Conservation (phyloP, 345 rosid genomes). For the sweet orange (Citrus sinensis) region DNA sequence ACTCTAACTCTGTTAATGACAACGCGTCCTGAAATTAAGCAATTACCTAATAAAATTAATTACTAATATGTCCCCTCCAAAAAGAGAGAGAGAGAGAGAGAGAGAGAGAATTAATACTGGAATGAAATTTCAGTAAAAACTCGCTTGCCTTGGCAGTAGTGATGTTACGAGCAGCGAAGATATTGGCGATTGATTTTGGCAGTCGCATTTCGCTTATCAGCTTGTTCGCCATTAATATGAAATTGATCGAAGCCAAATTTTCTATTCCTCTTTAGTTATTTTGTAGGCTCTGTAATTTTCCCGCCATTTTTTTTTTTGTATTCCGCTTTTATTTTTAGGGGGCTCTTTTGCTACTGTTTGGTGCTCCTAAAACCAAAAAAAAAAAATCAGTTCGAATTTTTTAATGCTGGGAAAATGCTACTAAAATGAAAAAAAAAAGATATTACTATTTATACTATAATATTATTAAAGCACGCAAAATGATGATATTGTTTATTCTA, state of each 20-base stretch:
- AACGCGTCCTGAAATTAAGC: slow-evolving; percentile 51
- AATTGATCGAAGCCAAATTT: neutral
- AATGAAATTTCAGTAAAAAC: neutral
- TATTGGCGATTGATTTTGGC: slow-evolving; percentile 43
- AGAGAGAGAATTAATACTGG: neutral
- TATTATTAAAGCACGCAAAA: too few relatives aligned
- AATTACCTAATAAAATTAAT: neutral
- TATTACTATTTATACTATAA: too few relatives aligned
- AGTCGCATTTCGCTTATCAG: slow-evolving; percentile 61
- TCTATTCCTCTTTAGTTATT: neutral
- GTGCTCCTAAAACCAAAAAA: too few relatives aligned
- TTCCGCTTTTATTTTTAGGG: neutral
- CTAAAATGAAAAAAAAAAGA: too few relatives aligned
- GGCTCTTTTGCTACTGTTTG: too few relatives aligned
- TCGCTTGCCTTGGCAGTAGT: slow-evolving; percentile 56
- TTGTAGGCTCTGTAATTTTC: neutral
- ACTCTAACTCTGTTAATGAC: slow-evolving; percentile 66
- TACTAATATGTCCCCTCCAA: neutral
- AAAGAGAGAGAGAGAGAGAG: too few relatives aligned
- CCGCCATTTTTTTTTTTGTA: slow-evolving; percentile 15
- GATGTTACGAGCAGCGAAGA: slow-evolving; percentile 78
- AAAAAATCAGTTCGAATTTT: too few relatives aligned
- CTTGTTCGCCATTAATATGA: slow-evolving; percentile 56
- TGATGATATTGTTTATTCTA: too few relatives aligned
- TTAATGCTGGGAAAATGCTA: too few relatives aligned